Conservation (phyloP, 345 rosid species). For the Trapa incisa region DNA sequence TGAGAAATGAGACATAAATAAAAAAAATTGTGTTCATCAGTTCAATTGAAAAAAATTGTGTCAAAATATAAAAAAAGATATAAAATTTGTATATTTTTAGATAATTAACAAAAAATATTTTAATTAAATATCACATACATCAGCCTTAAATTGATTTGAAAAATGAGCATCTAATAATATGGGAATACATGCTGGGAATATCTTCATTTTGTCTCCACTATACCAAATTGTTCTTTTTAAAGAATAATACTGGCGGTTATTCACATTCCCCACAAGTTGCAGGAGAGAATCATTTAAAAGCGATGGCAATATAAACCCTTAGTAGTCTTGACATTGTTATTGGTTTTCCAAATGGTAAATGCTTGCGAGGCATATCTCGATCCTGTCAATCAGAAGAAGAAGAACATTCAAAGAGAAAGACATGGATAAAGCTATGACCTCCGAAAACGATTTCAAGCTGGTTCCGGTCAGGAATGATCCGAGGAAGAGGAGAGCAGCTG, state of each 20-base stretch:
- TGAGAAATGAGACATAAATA: no score
- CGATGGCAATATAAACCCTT: not conserved
- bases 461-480: not conserved
- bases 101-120: no score
- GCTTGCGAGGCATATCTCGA: not conserved
- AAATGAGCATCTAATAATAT: not conserved
- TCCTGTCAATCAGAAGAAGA: not conserved
- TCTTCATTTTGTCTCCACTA: not conserved
- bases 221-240: not conserved
- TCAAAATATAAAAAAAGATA: no score
- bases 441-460: not conserved
- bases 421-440: not conserved
- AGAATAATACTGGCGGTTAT: not conserved
- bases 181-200: not conserved
- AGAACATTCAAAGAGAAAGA: not conserved
- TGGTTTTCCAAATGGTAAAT: not conserved
- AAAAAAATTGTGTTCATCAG: no score
- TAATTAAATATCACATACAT: no score
- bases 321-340: not conserved
- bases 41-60: no score
- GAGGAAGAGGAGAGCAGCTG: constrained; percentile 25
- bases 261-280: not conserved
- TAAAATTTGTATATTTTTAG: no score
- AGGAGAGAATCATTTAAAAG: not conserved
- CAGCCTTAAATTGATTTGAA: not conserved